A percentile compares a stretch with the other conserved stretches of the same genome.
These are phyloP conservation scores for Pythium aphanidermatum DNA, from an alignment of 352 stramenopile genomes.

Conservation along the genomic window DNA sequence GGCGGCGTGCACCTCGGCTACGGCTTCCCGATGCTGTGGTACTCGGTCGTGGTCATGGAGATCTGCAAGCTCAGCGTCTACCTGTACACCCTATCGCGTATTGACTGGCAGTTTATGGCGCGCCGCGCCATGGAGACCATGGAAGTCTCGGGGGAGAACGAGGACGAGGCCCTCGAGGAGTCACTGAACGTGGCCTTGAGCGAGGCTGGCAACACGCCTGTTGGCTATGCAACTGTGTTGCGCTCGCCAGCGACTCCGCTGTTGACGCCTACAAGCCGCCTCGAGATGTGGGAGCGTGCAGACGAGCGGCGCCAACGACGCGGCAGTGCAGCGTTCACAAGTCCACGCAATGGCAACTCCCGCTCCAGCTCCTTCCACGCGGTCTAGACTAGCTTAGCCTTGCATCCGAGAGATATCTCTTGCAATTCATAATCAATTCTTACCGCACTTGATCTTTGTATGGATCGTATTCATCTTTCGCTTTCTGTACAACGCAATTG, in stretches of 20 bases:
- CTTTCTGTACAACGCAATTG: background rate
- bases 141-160: conserved; percentile 29
- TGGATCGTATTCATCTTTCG: background rate
- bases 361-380: conserved; percentile 27
- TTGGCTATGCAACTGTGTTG: conserved; percentile 33
- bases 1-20: conserved; percentile 32
- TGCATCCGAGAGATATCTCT: too few relatives aligned
- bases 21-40: conserved; percentile 42
- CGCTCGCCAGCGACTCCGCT: conserved; percentile 48
- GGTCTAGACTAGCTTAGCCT: conserved; percentile 14
- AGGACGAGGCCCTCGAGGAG: conserved; percentile 24
- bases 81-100: conserved; percentile 24
- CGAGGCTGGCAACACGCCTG: conserved; percentile 48
- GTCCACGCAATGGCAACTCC: conserved; percentile 10
- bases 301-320: conserved; percentile 37
- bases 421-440: too few relatives aligned
- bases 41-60: conserved; percentile 40
- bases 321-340: conserved; percentile 14
- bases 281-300: conserved; percentile 50
- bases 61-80: conserved; percentile 37
- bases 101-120: conserved; percentile 43
- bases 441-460: background rate
- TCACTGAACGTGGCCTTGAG: conserved; percentile 27
- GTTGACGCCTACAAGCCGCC: conserved; percentile 44
- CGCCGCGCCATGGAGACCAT: conserved; percentile 30